phyloP scores from a whole-genome alignment of 352 stramenopile species.

The Plasmopara halstedii region DNA sequence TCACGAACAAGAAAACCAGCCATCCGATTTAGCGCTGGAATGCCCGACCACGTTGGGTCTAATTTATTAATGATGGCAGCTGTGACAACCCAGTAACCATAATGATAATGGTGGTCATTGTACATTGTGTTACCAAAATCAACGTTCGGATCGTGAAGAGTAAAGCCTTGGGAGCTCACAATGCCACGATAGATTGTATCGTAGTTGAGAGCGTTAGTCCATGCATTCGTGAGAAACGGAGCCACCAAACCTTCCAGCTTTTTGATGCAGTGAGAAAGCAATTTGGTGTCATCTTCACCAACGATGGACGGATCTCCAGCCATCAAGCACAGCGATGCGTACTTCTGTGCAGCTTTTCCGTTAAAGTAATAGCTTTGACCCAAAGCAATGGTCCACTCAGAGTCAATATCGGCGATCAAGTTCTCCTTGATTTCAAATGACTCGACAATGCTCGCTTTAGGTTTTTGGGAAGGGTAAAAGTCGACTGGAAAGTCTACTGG shows the following conservation, averaged over 20 bases:
- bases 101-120: conserved; percentile 51
- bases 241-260: conserved; percentile 31
- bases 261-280: conserved; percentile 26
- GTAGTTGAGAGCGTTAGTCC: conserved; percentile 38
- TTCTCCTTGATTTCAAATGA: conserved; percentile 30
- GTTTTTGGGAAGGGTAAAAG: conserved; percentile 42
- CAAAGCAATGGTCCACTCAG: conserved; percentile 30
- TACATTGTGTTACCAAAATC: conserved; percentile 55
- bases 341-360: conserved; percentile 44
- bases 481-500: conserved; percentile 27
- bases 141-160: conserved; percentile 25
- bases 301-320: conserved; percentile 32
- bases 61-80: conserved; percentile 36
- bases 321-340: conserved; percentile 44
- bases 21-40: conserved; percentile 30
- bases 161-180: conserved; percentile 41
- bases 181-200: conserved; percentile 38
- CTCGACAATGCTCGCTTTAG: conserved; percentile 17
- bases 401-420: conserved; percentile 31
- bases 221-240: conserved; percentile 36
- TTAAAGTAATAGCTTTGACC: conserved; percentile 50
- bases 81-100: conserved; percentile 37
- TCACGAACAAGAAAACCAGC: conserved; percentile 31
- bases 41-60: conserved; percentile 27
- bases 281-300: conserved; percentile 29